phyloP scores from a whole-genome alignment of 176 grass and related monocot genomes.

The Raddia distichophylla region DNA sequence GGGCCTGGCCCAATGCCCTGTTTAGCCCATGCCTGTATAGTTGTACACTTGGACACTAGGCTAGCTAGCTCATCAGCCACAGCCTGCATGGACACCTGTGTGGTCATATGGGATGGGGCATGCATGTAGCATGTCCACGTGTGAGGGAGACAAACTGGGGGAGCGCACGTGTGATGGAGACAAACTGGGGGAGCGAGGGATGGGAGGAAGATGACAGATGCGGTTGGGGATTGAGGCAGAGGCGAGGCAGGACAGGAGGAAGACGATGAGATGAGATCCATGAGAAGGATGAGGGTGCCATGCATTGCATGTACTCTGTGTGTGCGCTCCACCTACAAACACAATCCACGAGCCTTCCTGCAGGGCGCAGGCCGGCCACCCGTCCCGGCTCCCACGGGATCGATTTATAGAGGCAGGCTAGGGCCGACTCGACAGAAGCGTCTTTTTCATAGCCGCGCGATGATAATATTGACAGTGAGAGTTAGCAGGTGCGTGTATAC shows the following conservation, averaged over 20 bases:
- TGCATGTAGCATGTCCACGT: neutral
- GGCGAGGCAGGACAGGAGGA: no score
- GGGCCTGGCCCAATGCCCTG: neutral
- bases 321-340: constrained; percentile 12
- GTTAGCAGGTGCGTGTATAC: no score
- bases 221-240: neutral
- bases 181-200: neutral
- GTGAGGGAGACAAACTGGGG: constrained; percentile 1
- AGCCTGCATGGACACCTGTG: neutral
- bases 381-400: neutral
- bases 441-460: neutral
- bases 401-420: no score
- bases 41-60: constrained; percentile 15
- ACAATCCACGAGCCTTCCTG: constrained; percentile 15
- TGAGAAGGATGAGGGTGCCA: neutral
- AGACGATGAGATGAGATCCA: constrained; percentile 13
- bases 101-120: constrained; percentile 15
- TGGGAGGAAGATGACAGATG: constrained; percentile 31
- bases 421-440: neutral
- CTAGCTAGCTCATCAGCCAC: neutral
- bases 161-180: neutral
- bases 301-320: neutral
- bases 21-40: neutral
- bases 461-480: no score
- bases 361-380: neutral